Evolutionary conservation across 306 rosid species (phyloP), one percentile per base, ranked within the genome.

Genomic region (Rubus idaeus): DNA sequence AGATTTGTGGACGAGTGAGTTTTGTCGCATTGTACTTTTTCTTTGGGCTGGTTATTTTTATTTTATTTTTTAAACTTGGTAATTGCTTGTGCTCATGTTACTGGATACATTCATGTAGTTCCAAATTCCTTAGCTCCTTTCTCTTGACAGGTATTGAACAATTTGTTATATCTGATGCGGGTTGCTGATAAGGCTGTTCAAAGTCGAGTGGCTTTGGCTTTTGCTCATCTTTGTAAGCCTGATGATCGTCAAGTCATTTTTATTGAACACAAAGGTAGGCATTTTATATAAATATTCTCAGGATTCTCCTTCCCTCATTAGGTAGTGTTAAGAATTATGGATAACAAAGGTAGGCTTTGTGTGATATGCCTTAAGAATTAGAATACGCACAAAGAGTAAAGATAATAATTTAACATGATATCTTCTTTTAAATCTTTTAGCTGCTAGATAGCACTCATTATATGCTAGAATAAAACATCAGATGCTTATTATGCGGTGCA

Each of bases 151-250:
- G 91, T 90, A 53, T 69, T 90, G 84, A 90, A 71, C 63, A 86
- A 92, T 87, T 81, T 90, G 71, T 74, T 92, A 77, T 92, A 92
- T 82, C 86, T 90, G 50, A 84, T 90, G 93, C 89, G 89, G 72
- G 90, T 78, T 79, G 83, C 86, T 4, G 93, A 92, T 8, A 87
- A 75, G 74, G 62, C 79, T 56, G 76, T 86, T 76, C 89, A 88
- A 87, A 88, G 83, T 81, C 79, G 88, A 81, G 83, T 88, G 84
- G 93, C 96, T 69, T 82, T 90, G 79, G 87, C 91, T 77, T 95
- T 92, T 83, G 96, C 96, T 2, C 92, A 90, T 92, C 93, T 88
- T 78, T 90, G 97, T 77, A 76, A 86, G 57, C 83, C 86, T 37
- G 88, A 78, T 56, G 88, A 90, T 75, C 86, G 78, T 68, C 88